These are phyloP conservation scores for Phytophthora cactorum DNA, from an alignment of 352 stramenopile species.

Conservation along the genomic window DNA sequence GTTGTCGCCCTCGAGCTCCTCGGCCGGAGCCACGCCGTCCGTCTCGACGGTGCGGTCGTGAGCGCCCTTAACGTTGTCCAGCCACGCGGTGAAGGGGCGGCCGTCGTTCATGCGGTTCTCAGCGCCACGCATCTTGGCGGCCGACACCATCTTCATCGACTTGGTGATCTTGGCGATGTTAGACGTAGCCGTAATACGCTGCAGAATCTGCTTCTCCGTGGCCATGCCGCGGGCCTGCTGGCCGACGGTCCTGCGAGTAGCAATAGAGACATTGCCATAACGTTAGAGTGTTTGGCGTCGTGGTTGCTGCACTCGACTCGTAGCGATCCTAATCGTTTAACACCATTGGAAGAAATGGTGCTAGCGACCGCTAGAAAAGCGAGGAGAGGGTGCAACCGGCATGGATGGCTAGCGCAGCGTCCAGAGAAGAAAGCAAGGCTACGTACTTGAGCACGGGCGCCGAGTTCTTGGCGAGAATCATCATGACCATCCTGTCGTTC, in stretches of 20 bases:
- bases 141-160: constrained; percentile 99
- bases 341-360: not conserved
- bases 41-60: constrained; percentile 85
- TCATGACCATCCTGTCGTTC: constrained; percentile 48
- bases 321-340: constrained; percentile 17
- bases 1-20: constrained; percentile 89
- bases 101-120: constrained; percentile 90
- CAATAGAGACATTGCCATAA: not conserved
- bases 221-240: constrained; percentile 95
- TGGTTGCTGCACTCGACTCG: not conserved
- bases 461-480: constrained; percentile 60
- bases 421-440: not conserved
- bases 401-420: constrained; percentile 3
- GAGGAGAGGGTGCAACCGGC: not conserved
- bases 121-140: constrained; percentile 98
- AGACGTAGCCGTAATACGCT: constrained; percentile 98
- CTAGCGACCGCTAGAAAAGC: constrained; percentile 3
- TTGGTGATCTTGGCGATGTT: constrained; percentile 99
- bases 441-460: constrained; percentile 62
- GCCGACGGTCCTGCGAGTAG: constrained; percentile 54
- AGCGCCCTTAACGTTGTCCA: constrained; percentile 84
- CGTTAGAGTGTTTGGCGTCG: constrained; percentile 14
- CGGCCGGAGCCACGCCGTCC: constrained; percentile 82
- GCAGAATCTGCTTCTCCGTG: constrained; percentile 98
- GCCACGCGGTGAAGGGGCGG: constrained; percentile 83